Conservation (phyloP, 805 yeast genomes). For the Lachancea sp. region DNA sequence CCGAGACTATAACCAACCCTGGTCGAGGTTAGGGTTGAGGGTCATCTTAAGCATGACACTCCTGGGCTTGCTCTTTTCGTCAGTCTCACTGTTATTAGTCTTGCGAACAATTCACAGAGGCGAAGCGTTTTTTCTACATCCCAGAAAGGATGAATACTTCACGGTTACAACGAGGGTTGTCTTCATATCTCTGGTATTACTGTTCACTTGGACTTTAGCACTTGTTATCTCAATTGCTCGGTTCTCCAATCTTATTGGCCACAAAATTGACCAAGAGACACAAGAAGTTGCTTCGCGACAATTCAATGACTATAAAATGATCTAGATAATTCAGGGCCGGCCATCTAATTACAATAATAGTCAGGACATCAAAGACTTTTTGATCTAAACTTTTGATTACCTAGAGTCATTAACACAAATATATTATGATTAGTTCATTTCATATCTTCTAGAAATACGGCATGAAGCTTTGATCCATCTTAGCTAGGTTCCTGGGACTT, state of each 20-base stretch:
- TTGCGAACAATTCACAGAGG: not conserved
- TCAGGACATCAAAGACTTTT: no score
- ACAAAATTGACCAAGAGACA: not conserved
- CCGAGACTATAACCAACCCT: not conserved
- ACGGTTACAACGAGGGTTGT: not conserved
- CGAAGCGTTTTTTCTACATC: not conserved
- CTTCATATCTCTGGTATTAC: not conserved
- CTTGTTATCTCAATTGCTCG: not conserved
- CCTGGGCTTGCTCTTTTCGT: not conserved
- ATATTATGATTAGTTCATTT: not conserved
- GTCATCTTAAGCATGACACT: not conserved
- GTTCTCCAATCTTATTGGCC: not conserved
- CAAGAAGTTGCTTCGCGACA: not conserved
- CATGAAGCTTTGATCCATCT: slow-evolving; percentile 91
- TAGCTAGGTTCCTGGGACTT: slow-evolving; percentile 86
- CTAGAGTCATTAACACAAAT: no score
- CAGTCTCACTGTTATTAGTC: not conserved
- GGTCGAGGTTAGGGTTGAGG: not conserved
- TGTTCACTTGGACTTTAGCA: not conserved
- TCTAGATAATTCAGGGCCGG: not conserved
- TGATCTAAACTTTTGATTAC: no score
- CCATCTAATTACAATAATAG: not conserved
- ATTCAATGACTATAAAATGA: not conserved
- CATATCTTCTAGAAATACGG: slow-evolving; percentile 57
- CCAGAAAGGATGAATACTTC: not conserved